Base-by-base conservation (phyloP, 768 basidiomycete genomes). In the Pleurotus ostreatus region DNA sequence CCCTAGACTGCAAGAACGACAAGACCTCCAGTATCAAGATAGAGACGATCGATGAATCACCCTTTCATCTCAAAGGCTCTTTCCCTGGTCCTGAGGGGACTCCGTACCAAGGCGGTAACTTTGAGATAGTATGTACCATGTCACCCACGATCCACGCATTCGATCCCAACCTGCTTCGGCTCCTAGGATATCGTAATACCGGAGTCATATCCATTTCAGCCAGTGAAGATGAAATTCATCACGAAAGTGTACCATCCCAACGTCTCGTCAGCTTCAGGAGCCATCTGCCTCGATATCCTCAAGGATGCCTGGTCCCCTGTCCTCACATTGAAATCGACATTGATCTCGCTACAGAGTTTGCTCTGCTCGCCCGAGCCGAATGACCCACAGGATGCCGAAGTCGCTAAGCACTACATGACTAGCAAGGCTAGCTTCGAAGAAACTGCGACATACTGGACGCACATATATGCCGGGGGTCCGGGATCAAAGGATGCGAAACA, bases 181-280 rank as follows among this genome's bases (percentile, higher is more conserved):
- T 61, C 64, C 20, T 44, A 93, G 92, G 94, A 98, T 66, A 98
- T 98, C 61, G 78, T 88, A 16, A 92, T 98, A 63, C 94, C 94
- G 6, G 92, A 94, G 44, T 84, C 91, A 48, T 93, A 93, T 67
- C 92, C 90, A 15, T 92, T 94, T 70, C 89, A 94, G 67, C 94
- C 96, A 0, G 88, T 95, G 54, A 97, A 98, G 80, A 97, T 98
- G 93, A 95, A 94, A 69, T 98, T 98, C 73, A 85, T 96, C 59
- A 98, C 95, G 38, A 94, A 94, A 70, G 89, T 96, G 25, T 97
- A 94, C 68, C 94, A 98, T 68, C 95, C 95, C 2, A 98, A 98
- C 66, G 80, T 98, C 40, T 96, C 94, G 16, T 95, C 92, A 20
- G 90, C 88, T 34, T 93, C 91, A 2, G 95, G 95, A 48, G 94